Evolutionary conservation across 192 early-diverging fungal species (phyloP), one percentile per base, ranked within the genome.

Genomic region (Linnemannia schmuckeri): DNA sequence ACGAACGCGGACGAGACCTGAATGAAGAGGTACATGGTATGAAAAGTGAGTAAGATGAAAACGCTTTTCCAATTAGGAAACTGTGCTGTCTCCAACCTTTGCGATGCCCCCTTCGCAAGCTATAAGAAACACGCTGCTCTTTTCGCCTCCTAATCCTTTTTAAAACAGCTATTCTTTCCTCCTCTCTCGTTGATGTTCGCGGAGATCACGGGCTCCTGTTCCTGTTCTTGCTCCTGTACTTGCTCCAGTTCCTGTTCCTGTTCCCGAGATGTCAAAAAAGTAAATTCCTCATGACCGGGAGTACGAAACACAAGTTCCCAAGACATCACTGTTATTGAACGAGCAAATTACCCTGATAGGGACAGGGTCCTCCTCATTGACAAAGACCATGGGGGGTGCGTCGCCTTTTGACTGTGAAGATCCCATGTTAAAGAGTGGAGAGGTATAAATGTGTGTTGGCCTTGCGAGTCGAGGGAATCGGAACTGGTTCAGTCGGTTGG

Each of bases 331-430:
- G 18, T 22, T 30, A 12, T 66, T 33, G 61, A 66, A 66, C 33
- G 30, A 66, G 61, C 61, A 66, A 30, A 15, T 87, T 87, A 87
- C 85, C 72, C 85, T 87, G 72, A 87, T 79, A 78, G 85, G 85
- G 42, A 87, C 80, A 37, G 84, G 55, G 55, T 80, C 69, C 35
- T 87, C 85, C 70, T 87, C 85, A 49, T 81, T 87, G 72, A 87
- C 85, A 81, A 87, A 87, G 73, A 87, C 85, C 85, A 87, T 81
- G 44, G 85, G 85, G 40, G 77, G 38, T 24, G 33, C 24, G 42
- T 86, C 79, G 73, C 74, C 79, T 72, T 87, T 87, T 78, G 85
- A 87, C 72, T 78, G 79, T 81, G 79, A 78, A 40, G 85, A 73
- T 87, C 85, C 79, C 85, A 87, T 87, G 47, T 38, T 70, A 41